Percentiles rank a stretch among this genome's conserved stretches.
Evolutionary conservation across 129 eudicot species (phyloP).

Genomic region (Oenanthe sinensis): DNA sequence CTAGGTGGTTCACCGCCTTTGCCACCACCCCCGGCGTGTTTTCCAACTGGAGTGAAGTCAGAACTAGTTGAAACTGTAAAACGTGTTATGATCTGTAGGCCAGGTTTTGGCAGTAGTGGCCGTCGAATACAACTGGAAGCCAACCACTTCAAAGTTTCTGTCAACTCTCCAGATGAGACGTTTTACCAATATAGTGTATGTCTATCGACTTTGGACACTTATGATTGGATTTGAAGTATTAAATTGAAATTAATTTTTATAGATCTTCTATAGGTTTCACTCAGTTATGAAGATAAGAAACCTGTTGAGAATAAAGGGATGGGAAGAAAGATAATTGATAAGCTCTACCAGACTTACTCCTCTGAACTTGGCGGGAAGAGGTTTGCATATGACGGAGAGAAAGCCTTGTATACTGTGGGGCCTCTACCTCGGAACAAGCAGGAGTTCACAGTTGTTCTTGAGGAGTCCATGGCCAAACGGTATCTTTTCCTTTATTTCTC

Average conservation of each 20-base stretch:
- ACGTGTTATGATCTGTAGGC: constrained; percentile 50
- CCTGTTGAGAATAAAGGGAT: constrained; percentile 46
- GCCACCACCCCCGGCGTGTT: constrained; percentile 24
- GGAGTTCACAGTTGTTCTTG: constrained; percentile 67
- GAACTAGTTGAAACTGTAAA: constrained; percentile 33
- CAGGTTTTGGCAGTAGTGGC: constrained; percentile 68
- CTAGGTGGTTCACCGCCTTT: constrained; percentile 25
- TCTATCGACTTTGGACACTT: constrained; percentile 10
- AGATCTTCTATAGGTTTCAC: constrained; percentile 54
- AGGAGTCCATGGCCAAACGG: constrained; percentile 59
- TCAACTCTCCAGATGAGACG: constrained; percentile 43
- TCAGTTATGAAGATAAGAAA: constrained; percentile 44
- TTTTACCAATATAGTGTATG: constrained; percentile 83
- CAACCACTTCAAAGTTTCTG: constrained; percentile 81
- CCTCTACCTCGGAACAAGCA: constrained; percentile 52
- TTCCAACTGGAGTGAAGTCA: constrained; percentile 28
- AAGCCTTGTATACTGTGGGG: constrained; percentile 67
- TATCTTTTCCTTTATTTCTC: constrained; percentile 16
- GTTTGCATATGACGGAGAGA: constrained; percentile 83
- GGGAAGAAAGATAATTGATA: constrained; percentile 60
- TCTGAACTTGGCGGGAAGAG: constrained; percentile 62
- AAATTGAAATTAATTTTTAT: not conserved
- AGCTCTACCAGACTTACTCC: constrained; percentile 55
- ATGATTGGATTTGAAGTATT: not conserved
- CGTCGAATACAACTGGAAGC: constrained; percentile 51